A percentile compares a stretch with the other conserved stretches of the same genome.
Evolutionary conservation across 1,284 basidiomycete genomes (phyloP).

Genomic region (Leccinum pachyderme): DNA sequence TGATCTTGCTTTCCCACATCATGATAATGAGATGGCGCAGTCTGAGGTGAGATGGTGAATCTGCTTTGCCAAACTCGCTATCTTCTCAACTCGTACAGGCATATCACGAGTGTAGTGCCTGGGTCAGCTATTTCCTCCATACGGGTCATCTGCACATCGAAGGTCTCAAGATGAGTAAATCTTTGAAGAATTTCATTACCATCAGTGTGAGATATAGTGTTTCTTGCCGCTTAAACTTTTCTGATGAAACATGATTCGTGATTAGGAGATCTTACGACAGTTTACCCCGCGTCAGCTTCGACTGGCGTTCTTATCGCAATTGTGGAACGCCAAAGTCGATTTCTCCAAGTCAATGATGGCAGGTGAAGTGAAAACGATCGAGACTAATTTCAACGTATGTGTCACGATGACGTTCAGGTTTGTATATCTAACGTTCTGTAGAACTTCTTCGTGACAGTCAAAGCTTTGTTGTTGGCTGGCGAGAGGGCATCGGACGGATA

Average conservation of each 20-base stretch:
- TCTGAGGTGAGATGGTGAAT: slow-evolving; percentile 66
- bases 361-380: slow-evolving; percentile 85
- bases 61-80: background rate
- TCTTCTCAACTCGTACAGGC: slow-evolving; percentile 51
- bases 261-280: slow-evolving; percentile 84
- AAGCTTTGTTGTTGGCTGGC: slow-evolving; percentile 68
- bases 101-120: slow-evolving; percentile 88
- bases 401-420: background rate
- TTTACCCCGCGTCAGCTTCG: slow-evolving; percentile 90
- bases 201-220: slow-evolving; percentile 73
- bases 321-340: slow-evolving; percentile 93
- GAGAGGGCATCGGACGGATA: slow-evolving; percentile 52
- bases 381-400: slow-evolving; percentile 84
- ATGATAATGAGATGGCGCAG: slow-evolving; percentile 99
- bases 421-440: slow-evolving; percentile 35
- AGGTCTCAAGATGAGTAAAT: slow-evolving; percentile 99
- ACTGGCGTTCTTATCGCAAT: slow-evolving; percentile 89
- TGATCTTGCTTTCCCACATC: slow-evolving; percentile 97
- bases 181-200: slow-evolving; percentile 98
- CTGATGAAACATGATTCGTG: slow-evolving; percentile 4
- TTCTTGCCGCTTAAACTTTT: slow-evolving; percentile 3
- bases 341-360: slow-evolving; percentile 91
- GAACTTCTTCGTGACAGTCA: slow-evolving; percentile 94
- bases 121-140: slow-evolving; percentile 99
- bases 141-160: slow-evolving; percentile 99